A percentile compares a stretch with the other conserved stretches of the same genome.
phyloP scores from a whole-genome alignment of 2,329 filamentous ascomycete genomes.

The Fusarium incarnatum region DNA sequence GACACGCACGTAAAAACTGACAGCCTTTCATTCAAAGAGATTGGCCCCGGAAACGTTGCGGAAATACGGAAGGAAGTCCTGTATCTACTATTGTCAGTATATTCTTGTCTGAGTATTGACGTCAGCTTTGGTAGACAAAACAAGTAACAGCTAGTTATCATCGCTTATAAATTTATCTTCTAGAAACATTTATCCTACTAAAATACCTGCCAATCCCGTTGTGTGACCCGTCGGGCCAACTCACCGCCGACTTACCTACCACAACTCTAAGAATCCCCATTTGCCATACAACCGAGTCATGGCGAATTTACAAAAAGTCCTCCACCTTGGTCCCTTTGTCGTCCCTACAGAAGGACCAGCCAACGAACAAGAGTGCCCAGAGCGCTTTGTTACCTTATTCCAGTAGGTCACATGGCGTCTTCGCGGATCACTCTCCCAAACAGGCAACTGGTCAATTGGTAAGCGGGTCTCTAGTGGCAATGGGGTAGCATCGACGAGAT shows the following conservation, averaged over 20 bases:
- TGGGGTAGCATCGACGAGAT: neutral
- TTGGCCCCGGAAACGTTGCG: too few species aligned
- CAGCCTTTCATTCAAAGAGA: too few species aligned
- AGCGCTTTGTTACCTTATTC: neutral
- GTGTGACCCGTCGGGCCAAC: neutral
- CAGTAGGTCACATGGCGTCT: neutral
- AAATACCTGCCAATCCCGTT: neutral
- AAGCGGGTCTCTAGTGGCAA: neutral
- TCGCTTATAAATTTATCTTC: too few species aligned
- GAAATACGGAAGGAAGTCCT: too few species aligned
- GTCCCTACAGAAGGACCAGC: neutral
- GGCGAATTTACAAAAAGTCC: neutral
- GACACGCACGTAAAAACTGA: too few species aligned
- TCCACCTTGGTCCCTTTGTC: neutral
- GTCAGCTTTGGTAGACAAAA: too few species aligned
- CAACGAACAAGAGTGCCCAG: neutral
- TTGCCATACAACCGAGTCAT: neutral
- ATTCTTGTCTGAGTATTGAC: too few species aligned
- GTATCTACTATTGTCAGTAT: too few species aligned
- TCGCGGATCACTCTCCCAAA: neutral
- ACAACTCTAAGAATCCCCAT: neutral
- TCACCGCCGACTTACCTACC: neutral
- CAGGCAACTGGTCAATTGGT: neutral
- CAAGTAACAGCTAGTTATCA: too few species aligned
- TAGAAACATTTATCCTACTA: too few species aligned